Evolutionary conservation across 371 early-diverging fungal genomes (phyloP).

Genomic region (Dichotomocladium elegans): DNA sequence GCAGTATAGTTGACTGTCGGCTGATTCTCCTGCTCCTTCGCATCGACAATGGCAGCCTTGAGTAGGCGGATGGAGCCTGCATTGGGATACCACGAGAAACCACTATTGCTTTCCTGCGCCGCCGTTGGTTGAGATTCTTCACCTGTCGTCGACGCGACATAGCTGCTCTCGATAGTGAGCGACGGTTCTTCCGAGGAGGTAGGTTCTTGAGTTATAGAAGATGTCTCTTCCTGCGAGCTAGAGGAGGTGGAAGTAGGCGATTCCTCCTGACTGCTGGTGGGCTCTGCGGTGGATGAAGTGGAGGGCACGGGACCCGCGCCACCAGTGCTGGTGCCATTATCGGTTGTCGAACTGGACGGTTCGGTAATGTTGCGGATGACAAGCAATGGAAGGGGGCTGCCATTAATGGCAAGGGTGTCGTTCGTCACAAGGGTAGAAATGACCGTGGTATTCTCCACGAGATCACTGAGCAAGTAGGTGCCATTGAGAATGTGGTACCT

Average conservation of each 20-base stretch:
- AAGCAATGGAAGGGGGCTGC: slow-evolving; percentile 22
- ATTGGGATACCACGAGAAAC: not conserved
- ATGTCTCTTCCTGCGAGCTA: too few relatives aligned
- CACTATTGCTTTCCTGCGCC: not conserved
- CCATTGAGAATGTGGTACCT: slow-evolving; percentile 32
- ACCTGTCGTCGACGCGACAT: too few relatives aligned
- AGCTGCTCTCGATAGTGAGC: not conserved
- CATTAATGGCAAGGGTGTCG: slow-evolving; percentile 12
- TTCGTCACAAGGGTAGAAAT: slow-evolving; percentile 26
- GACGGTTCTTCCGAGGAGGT: not conserved
- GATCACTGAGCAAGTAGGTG: slow-evolving; percentile 13
- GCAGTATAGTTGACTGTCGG: slow-evolving; percentile 5
- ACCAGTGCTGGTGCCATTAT: not conserved
- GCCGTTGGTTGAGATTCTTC: not conserved
- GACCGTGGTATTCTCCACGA: slow-evolving; percentile 9
- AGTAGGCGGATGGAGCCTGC: not conserved
- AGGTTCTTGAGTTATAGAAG: too few relatives aligned
- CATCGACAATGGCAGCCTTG: not conserved
- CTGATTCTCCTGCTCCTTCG: not conserved
- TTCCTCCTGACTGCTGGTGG: not conserved
- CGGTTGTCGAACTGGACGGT: not conserved
- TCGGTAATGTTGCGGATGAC: slow-evolving; percentile 19
- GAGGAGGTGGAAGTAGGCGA: too few relatives aligned
- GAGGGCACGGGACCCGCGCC: not conserved
- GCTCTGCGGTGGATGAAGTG: not conserved